These are phyloP conservation scores for Fusarium sp. DNA, from an alignment of 2,329 filamentous ascomycete species.

Conservation along the genomic window DNA sequence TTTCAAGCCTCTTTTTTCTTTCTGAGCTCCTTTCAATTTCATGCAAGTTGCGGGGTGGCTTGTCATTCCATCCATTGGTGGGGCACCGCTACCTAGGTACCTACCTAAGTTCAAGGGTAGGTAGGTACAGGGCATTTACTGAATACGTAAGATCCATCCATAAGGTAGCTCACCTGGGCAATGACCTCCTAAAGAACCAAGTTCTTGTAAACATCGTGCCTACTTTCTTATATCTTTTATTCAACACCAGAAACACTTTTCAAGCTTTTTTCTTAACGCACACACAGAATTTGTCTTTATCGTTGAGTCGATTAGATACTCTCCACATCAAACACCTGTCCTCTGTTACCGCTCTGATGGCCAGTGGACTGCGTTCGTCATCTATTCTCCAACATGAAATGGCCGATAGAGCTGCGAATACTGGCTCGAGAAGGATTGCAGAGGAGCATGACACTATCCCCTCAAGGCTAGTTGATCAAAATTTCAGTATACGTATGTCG, in stretches of 20 bases:
- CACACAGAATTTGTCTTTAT: not conserved
- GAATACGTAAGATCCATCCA: constrained; percentile 1
- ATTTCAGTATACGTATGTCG: constrained; percentile 59
- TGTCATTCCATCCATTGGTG: constrained; percentile 31
- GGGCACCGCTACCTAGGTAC: constrained; percentile 24
- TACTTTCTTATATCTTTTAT: not conserved
- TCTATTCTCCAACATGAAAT: constrained; percentile 38
- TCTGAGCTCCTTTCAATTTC: constrained; percentile 10
- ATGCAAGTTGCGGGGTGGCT: constrained; percentile 42
- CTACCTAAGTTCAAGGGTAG: constrained; percentile 8
- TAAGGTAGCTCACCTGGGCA: no score
- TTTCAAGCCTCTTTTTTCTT: constrained; percentile 16
- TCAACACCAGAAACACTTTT: not conserved
- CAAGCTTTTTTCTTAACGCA: not conserved
- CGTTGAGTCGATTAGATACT: not conserved
- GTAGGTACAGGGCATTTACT: not conserved
- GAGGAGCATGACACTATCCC: constrained; percentile 58
- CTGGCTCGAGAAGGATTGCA: constrained; percentile 52
- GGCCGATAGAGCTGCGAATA: constrained; percentile 39
- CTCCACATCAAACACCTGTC: not conserved
- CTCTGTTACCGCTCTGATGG: constrained; percentile 21
- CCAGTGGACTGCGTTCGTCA: constrained; percentile 34
- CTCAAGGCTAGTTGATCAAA: constrained; percentile 56
- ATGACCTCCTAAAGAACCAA: constrained; percentile 7
- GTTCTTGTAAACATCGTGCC: constrained; percentile 14